Conservation (phyloP, 2,329 filamentous ascomycete genomes). For the Cladophialophora yegresii region DNA sequence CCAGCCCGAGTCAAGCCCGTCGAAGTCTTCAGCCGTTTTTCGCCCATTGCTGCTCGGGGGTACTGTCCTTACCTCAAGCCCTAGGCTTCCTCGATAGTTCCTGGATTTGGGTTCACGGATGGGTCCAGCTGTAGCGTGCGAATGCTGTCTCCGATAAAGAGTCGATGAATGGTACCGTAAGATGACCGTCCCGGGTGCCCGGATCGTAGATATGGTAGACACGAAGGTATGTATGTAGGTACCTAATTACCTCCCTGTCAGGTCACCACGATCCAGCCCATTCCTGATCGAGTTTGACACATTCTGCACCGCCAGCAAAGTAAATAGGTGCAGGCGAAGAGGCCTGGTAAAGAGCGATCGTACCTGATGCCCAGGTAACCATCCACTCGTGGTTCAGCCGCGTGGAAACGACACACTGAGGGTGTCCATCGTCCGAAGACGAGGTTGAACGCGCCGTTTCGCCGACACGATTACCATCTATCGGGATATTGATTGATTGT, state of each 20-base stretch:
- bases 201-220: neutral
- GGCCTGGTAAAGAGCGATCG: neutral
- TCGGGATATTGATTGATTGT: neutral
- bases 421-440: neutral
- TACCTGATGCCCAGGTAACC: neutral
- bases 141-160: neutral
- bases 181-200: neutral
- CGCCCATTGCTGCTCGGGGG: neutral
- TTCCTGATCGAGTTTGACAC: neutral
- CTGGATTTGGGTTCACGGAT: neutral
- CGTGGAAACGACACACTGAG: neutral
- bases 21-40: neutral
- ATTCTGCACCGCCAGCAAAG: neutral
- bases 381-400: neutral
- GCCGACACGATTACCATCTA: neutral
- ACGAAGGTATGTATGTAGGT: no score
- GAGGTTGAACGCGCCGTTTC: neutral
- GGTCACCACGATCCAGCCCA: neutral
- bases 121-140: neutral
- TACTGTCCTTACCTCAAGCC: neutral
- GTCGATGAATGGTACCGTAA: neutral
- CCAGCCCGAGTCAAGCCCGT: neutral
- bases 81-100: neutral
- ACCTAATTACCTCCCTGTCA: neutral
- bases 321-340: neutral